phyloP scores from a whole-genome alignment of 495 filamentous ascomycete genomes.

The Bacidia gigantensis region DNA sequence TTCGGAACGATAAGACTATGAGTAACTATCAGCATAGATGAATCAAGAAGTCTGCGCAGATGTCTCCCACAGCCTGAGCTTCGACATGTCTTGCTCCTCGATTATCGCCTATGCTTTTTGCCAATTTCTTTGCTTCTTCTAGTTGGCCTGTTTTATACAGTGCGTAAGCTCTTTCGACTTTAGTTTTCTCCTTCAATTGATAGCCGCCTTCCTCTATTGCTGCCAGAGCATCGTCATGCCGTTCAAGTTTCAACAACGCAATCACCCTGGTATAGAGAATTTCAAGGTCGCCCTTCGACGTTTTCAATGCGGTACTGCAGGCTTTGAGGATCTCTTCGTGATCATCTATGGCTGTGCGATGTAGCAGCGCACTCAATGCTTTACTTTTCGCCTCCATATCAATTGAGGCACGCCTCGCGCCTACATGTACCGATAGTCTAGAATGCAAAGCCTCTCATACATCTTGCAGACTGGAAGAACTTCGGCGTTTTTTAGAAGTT shows the following conservation, averaged over 20 bases:
- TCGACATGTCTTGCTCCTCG: constrained; percentile 69
- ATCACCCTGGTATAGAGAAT: constrained; percentile 70
- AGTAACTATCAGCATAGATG: not conserved
- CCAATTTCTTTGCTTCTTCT: constrained; percentile 50
- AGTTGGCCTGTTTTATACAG: constrained; percentile 74
- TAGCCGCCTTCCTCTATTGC: constrained; percentile 60
- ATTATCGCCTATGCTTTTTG: constrained; percentile 33
- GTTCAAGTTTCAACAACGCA: constrained; percentile 83
- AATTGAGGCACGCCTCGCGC: no score
- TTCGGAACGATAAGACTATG: constrained; percentile 66
- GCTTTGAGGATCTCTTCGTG: constrained; percentile 59
- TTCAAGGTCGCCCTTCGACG: constrained; percentile 45
- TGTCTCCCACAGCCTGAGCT: constrained; percentile 58
- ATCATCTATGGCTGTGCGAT: constrained; percentile 52
- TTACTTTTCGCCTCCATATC: constrained; percentile 12
- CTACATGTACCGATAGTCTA: no score
- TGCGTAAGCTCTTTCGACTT: constrained; percentile 77
- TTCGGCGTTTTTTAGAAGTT: no score
- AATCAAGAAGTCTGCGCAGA: not conserved
- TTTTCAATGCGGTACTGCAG: constrained; percentile 53
- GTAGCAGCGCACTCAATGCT: constrained; percentile 42
- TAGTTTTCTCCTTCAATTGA: constrained; percentile 48
- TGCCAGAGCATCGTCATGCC: constrained; percentile 76
- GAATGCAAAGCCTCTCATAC: no score
- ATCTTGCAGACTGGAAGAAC: no score